A percentile compares a stretch with the other conserved stretches of the same genome.
These are phyloP conservation scores for Neurospora sp. DNA, from an alignment of 495 filamentous ascomycete genomes.

Conservation along the genomic window DNA sequence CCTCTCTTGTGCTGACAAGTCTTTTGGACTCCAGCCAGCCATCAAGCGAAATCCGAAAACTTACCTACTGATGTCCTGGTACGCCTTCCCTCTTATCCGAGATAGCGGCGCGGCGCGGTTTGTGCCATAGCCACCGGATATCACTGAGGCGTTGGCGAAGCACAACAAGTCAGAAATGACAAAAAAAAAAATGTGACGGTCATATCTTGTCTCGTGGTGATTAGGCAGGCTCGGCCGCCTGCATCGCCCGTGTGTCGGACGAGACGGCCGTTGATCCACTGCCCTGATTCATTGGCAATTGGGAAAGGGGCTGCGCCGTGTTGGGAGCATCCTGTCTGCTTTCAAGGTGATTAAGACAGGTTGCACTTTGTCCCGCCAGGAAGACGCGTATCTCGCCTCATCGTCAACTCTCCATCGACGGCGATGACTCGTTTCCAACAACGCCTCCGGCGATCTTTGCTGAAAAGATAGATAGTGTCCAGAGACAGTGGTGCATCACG, in stretches of 20 bases:
- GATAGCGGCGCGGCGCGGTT: not conserved
- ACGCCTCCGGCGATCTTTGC: not conserved
- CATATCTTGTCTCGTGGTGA: not conserved
- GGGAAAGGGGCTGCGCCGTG: not conserved
- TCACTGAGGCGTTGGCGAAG: not conserved
- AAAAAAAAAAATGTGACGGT: not conserved
- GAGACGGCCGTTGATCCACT: not conserved
- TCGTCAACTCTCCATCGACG: not conserved
- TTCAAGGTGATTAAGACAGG: not conserved
- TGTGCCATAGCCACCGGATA: not conserved
- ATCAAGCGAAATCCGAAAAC: not conserved
- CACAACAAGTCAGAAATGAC: not conserved
- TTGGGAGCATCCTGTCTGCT: not conserved
- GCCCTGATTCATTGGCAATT: not conserved
- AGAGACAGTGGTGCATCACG: not conserved
- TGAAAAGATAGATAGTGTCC: not conserved
- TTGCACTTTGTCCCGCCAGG: not conserved
- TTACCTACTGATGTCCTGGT: not conserved
- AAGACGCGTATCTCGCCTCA: not conserved
- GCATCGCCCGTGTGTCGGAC: not conserved
- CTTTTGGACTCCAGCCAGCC: not conserved
- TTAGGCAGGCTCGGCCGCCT: not conserved
- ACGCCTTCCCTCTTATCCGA: not conserved
- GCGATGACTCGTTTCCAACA: not conserved
- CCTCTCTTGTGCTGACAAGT: not conserved